phyloP scores from a whole-genome alignment of 1,284 basidiomycete genomes.

The Hymenochaete sp. region DNA sequence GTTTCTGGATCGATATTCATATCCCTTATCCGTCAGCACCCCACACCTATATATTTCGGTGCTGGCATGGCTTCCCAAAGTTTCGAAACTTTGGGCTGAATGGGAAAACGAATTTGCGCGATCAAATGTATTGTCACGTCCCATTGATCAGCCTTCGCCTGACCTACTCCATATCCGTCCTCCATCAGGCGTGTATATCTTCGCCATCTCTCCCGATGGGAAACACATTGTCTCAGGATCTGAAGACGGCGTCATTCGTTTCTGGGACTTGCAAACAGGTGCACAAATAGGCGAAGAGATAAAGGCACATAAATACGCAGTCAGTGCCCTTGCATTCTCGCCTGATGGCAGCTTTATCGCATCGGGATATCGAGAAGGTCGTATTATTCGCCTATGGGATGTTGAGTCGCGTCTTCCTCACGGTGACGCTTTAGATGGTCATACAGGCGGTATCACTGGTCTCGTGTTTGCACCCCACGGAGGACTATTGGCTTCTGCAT shows the following conservation, averaged over 20 bases:
- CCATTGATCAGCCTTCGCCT: too few species aligned
- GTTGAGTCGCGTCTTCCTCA: neutral
- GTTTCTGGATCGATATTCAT: neutral
- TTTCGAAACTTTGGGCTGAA: neutral
- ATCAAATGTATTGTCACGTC: too few species aligned
- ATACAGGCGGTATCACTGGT: neutral
- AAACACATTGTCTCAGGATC: slow-evolving; percentile 11
- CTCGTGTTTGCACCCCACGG: neutral
- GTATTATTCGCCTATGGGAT: slow-evolving; percentile 15
- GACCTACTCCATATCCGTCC: neutral
- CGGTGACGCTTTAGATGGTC: slow-evolving; percentile 8
- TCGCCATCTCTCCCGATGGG: neutral
- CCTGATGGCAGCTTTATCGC: slow-evolving; percentile 13
- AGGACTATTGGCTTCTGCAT: neutral
- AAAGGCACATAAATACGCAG: slow-evolving; percentile 15
- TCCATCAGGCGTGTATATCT: neutral
- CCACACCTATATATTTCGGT: slow-evolving; percentile 1
- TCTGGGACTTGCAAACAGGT: slow-evolving; percentile 15
- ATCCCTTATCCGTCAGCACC: neutral
- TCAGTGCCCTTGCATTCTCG: slow-evolving; percentile 19
- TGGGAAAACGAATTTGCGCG: too few species aligned
- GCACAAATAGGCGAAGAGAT: neutral
- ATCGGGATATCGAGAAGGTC: slow-evolving; percentile 11
- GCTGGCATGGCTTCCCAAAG: slow-evolving; percentile 1
- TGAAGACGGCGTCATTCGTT: slow-evolving; percentile 13